These are phyloP conservation scores for Pulveroboletus ravenelii DNA, from an alignment of 768 basidiomycete genomes.

Conservation along the genomic window DNA sequence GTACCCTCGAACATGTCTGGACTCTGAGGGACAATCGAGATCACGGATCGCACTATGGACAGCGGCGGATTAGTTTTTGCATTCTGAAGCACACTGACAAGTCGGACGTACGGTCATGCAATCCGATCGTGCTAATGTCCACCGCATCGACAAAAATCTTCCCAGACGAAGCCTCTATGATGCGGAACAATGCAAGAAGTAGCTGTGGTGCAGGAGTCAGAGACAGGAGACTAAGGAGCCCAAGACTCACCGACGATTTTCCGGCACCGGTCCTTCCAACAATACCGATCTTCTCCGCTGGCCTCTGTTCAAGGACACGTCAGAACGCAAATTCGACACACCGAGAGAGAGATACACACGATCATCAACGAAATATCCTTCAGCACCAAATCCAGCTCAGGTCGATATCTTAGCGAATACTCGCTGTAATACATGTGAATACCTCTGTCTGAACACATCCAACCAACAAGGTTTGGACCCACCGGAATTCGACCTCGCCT, in stretches of 20 bases:
- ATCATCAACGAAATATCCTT: conserved; percentile 68
- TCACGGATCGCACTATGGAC: conserved; percentile 57
- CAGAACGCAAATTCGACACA: not conserved
- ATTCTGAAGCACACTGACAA: no score
- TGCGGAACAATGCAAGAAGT: conserved; percentile 69
- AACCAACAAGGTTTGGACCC: conserved; percentile 20
- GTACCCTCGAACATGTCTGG: conserved; percentile 70
- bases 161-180: conserved; percentile 66
- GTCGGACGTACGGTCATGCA: conserved; percentile 45
- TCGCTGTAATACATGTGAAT: conserved; percentile 34
- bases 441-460: not conserved
- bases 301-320: conserved; percentile 41
- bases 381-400: conserved; percentile 76
- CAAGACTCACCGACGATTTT: conserved; percentile 60
- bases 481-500: conserved; percentile 74
- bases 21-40: conserved; percentile 85
- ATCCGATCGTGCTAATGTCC: conserved; percentile 71
- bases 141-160: conserved; percentile 69
- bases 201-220: conserved; percentile 33
- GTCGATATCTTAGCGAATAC: conserved; percentile 76
- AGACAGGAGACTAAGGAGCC: not conserved
- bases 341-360: conserved; percentile 33
- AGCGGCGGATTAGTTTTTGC: not conserved
- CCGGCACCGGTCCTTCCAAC: conserved; percentile 79
- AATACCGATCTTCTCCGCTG: conserved; percentile 87